Base-by-base conservation (phyloP, 2,329 filamentous ascomycete species). In the Fusarium compactum region DNA sequence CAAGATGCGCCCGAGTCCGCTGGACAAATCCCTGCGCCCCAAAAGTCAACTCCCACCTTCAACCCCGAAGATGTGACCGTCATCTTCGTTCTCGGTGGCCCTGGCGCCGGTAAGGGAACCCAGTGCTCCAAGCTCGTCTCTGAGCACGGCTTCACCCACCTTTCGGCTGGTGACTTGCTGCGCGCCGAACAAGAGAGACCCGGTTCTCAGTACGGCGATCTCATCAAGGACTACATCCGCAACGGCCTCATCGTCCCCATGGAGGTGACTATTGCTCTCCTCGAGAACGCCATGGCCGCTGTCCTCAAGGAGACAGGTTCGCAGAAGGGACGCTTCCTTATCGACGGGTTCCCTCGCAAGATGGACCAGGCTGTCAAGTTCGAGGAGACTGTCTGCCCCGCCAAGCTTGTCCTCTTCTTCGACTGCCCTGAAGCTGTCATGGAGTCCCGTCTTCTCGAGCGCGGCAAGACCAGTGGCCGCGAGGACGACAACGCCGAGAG, bases 191-290 rank as follows among this genome's bases (percentile, higher is more conserved):
- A 98, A 83, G 87, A 95, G 77, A 92, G 95, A 7, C 87, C 89
- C 0, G 95, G 93, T 62, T 94, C 90, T 71, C 86, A 98, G 81
- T 98, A 97, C 80, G 96, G 96, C 79, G 89, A 94, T 72, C 87
- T 98, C 83, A 99, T 99, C 87, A 91, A 91, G 80, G 88, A 91
- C 74, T 95, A 96, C 84, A 99, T 99, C 86, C 93, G 92, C 78
- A 91, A 99, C 79, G 96, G 96, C 64, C 90, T 90, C 75, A 99
- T 99, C 80, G 96, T 99, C 70, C 96, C 96, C n/a, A 97, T 97
- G 93, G 95, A 98, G 81, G 94, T 98, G 53, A 99, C 96, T 8
- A 92, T 99, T 64, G 91, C 95, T 76, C 84, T 99, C 38, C 88
- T 99, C 45, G 95, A 98, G 83, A 97, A 97, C 81, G 94, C 95